Percentiles rank a stretch among this genome's conserved stretches.
These are phyloP conservation scores for Chlorella sp. DNA, from an alignment of 139 green algal genomes.

Conservation along the genomic window DNA sequence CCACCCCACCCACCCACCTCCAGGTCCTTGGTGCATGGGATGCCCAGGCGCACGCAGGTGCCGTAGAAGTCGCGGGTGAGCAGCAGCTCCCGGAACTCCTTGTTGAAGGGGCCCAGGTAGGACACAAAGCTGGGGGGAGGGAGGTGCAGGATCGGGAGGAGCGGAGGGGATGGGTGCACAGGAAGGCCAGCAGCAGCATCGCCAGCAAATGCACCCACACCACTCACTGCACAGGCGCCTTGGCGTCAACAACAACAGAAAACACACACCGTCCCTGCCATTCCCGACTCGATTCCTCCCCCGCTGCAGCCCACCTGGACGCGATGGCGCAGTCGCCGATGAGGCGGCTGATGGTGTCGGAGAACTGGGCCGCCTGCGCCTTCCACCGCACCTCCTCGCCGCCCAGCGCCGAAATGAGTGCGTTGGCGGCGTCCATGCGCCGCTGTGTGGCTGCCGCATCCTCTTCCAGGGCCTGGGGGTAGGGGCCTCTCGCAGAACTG, in stretches of 20 bases:
- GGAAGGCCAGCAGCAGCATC: too few relatives aligned
- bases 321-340: slow-evolving; percentile 73
- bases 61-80: slow-evolving; percentile 85
- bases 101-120: slow-evolving; percentile 96
- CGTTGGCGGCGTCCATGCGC: slow-evolving; percentile 92
- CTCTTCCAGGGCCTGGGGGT: slow-evolving; percentile 79
- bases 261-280: too few relatives aligned
- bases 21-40: slow-evolving; percentile 86
- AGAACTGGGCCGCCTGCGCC: slow-evolving; percentile 88
- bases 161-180: neutral
- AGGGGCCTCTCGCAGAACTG: too few relatives aligned
- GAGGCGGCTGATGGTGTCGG: slow-evolving; percentile 83
- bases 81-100: slow-evolving; percentile 93
- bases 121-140: slow-evolving; percentile 76
- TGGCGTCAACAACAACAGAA: too few relatives aligned
- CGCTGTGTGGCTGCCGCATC: slow-evolving; percentile 87
- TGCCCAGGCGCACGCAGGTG: slow-evolving; percentile 75
- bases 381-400: slow-evolving; percentile 95
- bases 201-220: too few relatives aligned
- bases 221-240: too few relatives aligned
- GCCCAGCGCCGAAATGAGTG: slow-evolving; percentile 90
- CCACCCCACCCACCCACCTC: slow-evolving; percentile 44
- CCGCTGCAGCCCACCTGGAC: slow-evolving; percentile 30
- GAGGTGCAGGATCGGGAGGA: neutral
- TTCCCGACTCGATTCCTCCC: too few relatives aligned